Evolutionary conservation across 805 yeast genomes (phyloP).

Genomic region (Candida railenensis): DNA sequence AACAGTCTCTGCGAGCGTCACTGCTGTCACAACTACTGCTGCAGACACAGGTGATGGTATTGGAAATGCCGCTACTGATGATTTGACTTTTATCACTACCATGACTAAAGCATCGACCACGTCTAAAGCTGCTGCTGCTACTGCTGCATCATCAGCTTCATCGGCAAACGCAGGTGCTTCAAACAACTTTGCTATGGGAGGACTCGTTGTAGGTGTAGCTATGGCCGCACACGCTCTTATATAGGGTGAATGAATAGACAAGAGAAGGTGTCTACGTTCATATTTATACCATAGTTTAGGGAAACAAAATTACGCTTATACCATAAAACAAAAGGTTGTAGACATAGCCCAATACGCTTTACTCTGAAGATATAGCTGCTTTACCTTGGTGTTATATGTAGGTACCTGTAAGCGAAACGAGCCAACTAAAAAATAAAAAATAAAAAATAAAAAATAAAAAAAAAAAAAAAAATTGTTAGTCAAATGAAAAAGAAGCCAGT

Average conservation of each 20-base stretch:
- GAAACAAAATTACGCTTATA: not conserved
- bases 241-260: not conserved
- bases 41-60: slow-evolving; percentile 7
- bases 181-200: not conserved
- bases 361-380: no score
- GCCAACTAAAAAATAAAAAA: no score
- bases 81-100: slow-evolving; percentile 7
- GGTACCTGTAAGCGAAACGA: no score
- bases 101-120: slow-evolving; percentile 11
- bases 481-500: no score
- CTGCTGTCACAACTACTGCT: slow-evolving; percentile 9
- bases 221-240: slow-evolving; percentile 1
- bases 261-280: no score
- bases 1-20: slow-evolving; percentile 14
- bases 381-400: no score
- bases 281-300: not conserved
- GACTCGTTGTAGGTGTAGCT: not conserved
- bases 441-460: no score
- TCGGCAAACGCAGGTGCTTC: not conserved
- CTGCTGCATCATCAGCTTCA: slow-evolving; percentile 6
- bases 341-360: no score
- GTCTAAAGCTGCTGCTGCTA: slow-evolving; percentile 10
- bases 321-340: no score
- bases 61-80: slow-evolving; percentile 14
- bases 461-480: no score